These are phyloP conservation scores for Zasmidium cellare DNA, from an alignment of 2,329 filamentous ascomycete genomes.

Conservation along the genomic window DNA sequence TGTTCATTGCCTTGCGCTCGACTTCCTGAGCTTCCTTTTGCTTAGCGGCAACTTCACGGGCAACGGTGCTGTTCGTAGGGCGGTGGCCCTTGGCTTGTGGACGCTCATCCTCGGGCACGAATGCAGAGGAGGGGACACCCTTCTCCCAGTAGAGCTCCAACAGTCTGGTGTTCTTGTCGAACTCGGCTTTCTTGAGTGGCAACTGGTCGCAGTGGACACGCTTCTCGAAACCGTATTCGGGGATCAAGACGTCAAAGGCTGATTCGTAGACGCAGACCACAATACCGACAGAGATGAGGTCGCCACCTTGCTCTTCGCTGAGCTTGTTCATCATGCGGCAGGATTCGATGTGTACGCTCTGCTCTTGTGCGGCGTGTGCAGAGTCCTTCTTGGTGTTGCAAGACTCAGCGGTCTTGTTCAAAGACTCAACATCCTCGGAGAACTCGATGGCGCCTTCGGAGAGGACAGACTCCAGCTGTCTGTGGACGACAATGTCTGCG, in stretches of 20 bases:
- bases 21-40: slow-evolving; percentile 88
- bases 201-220: slow-evolving; percentile 98
- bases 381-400: slow-evolving; percentile 99
- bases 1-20: slow-evolving; percentile 89
- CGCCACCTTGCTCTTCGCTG: slow-evolving; percentile 80
- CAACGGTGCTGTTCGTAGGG: slow-evolving; percentile 60
- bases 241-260: slow-evolving; percentile 95
- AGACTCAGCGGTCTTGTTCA: slow-evolving; percentile 89
- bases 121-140: slow-evolving; percentile 92
- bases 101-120: slow-evolving; percentile 93
- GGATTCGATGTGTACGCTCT: slow-evolving; percentile 97
- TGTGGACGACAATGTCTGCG: slow-evolving; percentile 91
- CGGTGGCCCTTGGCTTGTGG: slow-evolving; percentile 68
- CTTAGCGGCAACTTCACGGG: slow-evolving; percentile 77
- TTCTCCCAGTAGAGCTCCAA: slow-evolving; percentile 99
- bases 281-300: slow-evolving; percentile 92
- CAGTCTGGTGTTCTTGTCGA: slow-evolving; percentile 91
- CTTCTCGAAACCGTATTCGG: slow-evolving; percentile 98
- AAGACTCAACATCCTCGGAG: slow-evolving; percentile 79
- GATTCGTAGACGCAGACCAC: slow-evolving; percentile 98
- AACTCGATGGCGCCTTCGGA: slow-evolving; percentile 82
- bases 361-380: slow-evolving; percentile 93
- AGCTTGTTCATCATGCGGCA: slow-evolving; percentile 95
- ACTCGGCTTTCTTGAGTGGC: slow-evolving; percentile 98
- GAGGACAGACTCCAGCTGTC: slow-evolving; percentile 84